Percentiles rank a stretch among this genome's conserved stretches.
Evolutionary conservation across 1,139 yeast species (phyloP).

Genomic region (Sugiyamaella pinicola): DNA sequence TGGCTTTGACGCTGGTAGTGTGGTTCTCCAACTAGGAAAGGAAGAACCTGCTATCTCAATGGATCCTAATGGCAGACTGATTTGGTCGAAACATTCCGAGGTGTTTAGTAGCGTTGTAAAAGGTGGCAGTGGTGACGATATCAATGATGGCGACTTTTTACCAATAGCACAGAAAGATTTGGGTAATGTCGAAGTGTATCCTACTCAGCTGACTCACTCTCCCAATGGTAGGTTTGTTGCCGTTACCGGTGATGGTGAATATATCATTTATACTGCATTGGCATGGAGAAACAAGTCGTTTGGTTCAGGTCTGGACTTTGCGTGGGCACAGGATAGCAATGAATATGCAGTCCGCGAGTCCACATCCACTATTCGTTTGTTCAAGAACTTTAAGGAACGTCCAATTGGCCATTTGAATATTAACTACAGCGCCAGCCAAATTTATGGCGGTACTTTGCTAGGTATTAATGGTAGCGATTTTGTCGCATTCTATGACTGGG

Average conservation of each 20-base stretch:
- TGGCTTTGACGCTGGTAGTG: constrained; percentile 94
- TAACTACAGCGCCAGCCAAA: constrained; percentile 72
- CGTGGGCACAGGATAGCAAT: constrained; percentile 92
- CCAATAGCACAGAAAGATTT: constrained; percentile 81
- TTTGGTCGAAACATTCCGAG: constrained; percentile 90
- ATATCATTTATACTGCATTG: constrained; percentile 90
- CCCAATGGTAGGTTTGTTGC: constrained; percentile 98
- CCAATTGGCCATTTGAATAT: constrained; percentile 57
- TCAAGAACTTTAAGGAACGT: constrained; percentile 82
- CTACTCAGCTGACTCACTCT: constrained; percentile 82
- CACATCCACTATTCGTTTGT: constrained; percentile 64
- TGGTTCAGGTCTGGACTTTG: constrained; percentile 89
- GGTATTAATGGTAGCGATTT: constrained; percentile 65
- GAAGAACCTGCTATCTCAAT: constrained; percentile 93
- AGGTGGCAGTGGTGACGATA: constrained; percentile 57
- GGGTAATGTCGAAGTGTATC: constrained; percentile 90
- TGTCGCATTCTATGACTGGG: constrained; percentile 82
- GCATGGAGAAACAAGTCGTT: constrained; percentile 98
- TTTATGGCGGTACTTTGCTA: constrained; percentile 83
- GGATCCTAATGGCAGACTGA: constrained; percentile 89
- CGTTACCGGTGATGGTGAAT: constrained; percentile 97
- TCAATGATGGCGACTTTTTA: constrained; percentile 72
- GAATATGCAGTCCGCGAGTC: constrained; percentile 82
- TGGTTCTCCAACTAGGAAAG: constrained; percentile 83
- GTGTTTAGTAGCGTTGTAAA: constrained; percentile 82